Percentiles rank a stretch among this genome's conserved stretches.
These are phyloP conservation scores for Penicillium goetzii DNA, from an alignment of 495 filamentous ascomycete genomes.

Conservation along the genomic window DNA sequence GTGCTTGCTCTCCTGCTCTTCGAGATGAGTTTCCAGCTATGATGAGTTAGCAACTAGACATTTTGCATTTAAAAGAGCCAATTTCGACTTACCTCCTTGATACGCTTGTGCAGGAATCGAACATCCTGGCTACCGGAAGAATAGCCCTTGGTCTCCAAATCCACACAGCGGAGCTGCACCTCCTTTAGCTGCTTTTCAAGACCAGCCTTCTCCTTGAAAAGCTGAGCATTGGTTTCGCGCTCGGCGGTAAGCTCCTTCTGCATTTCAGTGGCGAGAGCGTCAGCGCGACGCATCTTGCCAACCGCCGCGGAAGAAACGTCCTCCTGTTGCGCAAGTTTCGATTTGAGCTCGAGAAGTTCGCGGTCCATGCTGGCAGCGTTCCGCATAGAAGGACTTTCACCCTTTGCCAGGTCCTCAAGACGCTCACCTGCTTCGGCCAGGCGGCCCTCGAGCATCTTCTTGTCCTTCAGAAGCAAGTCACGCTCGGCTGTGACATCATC, in stretches of 20 bases:
- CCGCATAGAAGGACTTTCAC: slow-evolving; percentile 86
- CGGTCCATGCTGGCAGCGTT: slow-evolving; percentile 90
- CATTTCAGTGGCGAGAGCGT: slow-evolving; percentile 83
- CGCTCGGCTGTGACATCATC: slow-evolving; percentile 87
- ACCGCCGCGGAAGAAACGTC: slow-evolving; percentile 91
- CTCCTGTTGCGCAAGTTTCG: slow-evolving; percentile 87
- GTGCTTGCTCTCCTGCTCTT: slow-evolving; percentile 77
- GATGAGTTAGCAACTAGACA: slow-evolving; percentile 23
- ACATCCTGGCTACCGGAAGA: slow-evolving; percentile 92
- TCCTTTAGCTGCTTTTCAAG: slow-evolving; percentile 93
- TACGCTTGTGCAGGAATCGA: slow-evolving; percentile 88
- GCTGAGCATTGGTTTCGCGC: slow-evolving; percentile 76
- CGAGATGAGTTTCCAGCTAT: slow-evolving; percentile 90
- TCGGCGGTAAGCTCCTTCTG: slow-evolving; percentile 95
- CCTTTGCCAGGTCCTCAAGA: slow-evolving; percentile 86
- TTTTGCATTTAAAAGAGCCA: too few species aligned
- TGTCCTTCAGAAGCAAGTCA: slow-evolving; percentile 84
- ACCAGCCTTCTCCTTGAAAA: slow-evolving; percentile 90
- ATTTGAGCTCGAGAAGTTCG: slow-evolving; percentile 88
- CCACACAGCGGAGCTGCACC: slow-evolving; percentile 84
- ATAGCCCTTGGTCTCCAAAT: slow-evolving; percentile 96
- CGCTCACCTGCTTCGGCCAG: slow-evolving; percentile 85
- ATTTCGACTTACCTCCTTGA: slow-evolving; percentile 79
- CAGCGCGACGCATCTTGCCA: slow-evolving; percentile 97
- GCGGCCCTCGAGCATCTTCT: slow-evolving; percentile 85